These are phyloP conservation scores for Carex parvula DNA, from an alignment of 176 grass and related monocot genomes.

Conservation along the genomic window DNA sequence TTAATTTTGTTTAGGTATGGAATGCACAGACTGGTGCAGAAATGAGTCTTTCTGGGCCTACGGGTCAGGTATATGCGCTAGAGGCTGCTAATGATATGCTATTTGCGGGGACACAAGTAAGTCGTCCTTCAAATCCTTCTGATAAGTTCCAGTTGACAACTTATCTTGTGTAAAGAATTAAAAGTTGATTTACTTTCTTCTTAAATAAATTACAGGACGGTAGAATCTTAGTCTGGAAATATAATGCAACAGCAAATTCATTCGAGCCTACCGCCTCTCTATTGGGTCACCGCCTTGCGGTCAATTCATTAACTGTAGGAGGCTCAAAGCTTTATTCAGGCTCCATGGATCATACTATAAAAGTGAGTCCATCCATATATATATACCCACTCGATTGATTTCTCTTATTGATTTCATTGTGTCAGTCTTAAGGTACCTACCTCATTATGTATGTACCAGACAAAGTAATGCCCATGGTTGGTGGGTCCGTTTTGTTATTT, in stretches of 20 bases:
- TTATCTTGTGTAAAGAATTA: slow-evolving; percentile 17
- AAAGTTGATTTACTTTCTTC: neutral
- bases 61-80: slow-evolving; percentile 84
- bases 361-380: slow-evolving; percentile 38
- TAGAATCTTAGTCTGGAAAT: slow-evolving; percentile 88
- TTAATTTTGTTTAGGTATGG: slow-evolving; percentile 49
- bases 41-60: slow-evolving; percentile 68
- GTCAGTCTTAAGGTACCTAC: neutral
- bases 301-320: slow-evolving; percentile 74
- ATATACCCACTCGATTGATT: slow-evolving; percentile 16
- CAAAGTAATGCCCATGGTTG: neutral
- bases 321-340: slow-evolving; percentile 74
- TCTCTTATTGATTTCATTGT: slow-evolving; percentile 14
- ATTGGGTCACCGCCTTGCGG: slow-evolving; percentile 58
- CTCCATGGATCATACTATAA: slow-evolving; percentile 95
- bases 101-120: slow-evolving; percentile 84
- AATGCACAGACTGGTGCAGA: slow-evolving; percentile 70
- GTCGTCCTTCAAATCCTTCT: neutral
- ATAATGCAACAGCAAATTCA: slow-evolving; percentile 47
- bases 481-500: neutral
- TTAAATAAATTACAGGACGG: slow-evolving; percentile 59
- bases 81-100: slow-evolving; percentile 68
- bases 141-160: neutral
- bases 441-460: neutral
- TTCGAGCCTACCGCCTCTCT: slow-evolving; percentile 82